phyloP scores from a whole-genome alignment of 2,329 filamentous ascomycete genomes.

The Penicillium sp. region DNA sequence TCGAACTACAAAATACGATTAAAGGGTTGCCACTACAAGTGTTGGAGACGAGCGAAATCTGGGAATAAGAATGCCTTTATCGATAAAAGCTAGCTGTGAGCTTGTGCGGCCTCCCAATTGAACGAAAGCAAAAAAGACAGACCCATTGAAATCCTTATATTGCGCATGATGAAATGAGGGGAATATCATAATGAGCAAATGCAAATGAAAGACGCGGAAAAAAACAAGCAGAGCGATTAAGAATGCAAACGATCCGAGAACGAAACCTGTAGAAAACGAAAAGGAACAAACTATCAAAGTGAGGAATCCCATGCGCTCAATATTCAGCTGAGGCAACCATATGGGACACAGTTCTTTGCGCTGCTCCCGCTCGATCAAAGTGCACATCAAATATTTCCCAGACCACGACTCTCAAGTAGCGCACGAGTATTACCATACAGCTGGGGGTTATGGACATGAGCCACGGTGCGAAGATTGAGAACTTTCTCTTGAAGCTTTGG shows the following conservation, averaged over 20 bases:
- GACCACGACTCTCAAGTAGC: neutral
- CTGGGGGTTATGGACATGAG: neutral
- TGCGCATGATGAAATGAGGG: neutral
- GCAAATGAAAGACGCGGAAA: neutral
- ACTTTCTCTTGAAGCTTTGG: slow-evolving; percentile 2
- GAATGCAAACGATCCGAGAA: neutral
- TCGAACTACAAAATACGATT: neutral
- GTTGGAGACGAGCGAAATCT: neutral
- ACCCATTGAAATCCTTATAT: neutral
- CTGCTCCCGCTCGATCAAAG: too few species aligned
- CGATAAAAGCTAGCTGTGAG: neutral
- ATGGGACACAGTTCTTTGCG: neutral
- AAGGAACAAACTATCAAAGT: neutral
- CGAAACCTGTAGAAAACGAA: neutral
- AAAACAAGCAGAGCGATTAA: neutral
- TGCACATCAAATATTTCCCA: neutral
- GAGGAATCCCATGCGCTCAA: too few species aligned
- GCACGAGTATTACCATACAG: neutral
- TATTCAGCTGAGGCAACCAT: neutral
- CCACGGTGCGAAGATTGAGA: neutral
- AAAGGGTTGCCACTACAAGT: neutral
- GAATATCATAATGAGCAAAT: neutral
- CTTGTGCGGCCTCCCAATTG: neutral
- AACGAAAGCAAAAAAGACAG: neutral
- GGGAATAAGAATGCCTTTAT: neutral